Evolutionary conservation across 345 rosid species (phyloP), one percentile per base, ranked within the genome.

Genomic region (Arabidopsis arenosa): DNA sequence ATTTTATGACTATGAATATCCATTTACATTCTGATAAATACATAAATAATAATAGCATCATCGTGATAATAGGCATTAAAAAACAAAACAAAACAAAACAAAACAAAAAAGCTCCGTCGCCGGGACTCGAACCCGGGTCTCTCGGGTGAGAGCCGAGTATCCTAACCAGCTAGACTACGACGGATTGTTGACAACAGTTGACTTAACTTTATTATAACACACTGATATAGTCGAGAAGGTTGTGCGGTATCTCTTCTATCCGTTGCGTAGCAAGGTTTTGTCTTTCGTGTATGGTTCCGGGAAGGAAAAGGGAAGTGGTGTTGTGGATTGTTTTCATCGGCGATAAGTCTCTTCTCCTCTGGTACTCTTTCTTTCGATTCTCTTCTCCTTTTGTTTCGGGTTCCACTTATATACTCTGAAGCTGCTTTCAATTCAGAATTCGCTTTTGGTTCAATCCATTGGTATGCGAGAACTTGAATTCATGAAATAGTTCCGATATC

Each of bases 81-180:
- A 53, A 26, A 9, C 3, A 26, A 70, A n/a, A n/a, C n/a, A n/a
- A n/a, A n/a, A n/a, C n/a, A n/a, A n/a, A 2, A 9, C 5, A 5
- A n/a, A 35, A 1, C 0, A 8, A 64, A 73, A n/a, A 39, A 10
- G 0, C 88, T 87, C 89, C 87, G 84, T 84, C 85, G 89, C 87
- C 86, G 86, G 88, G 88, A 88, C 65, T 85, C 55, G 84, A 87
- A 90, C 87, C 86, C 85, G 86, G 83, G 87, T 83, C 89, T 78
- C 80, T 85, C 85, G 83, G 85, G 85, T 83, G 96, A 86, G 86
- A 88, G 91, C 90, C 90, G 83, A 87, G 83, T 87, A 88, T 84
- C 91, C 90, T 85, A 77, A 85, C 90, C 90, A 69, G 33, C 93
- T 83, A 80, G 83, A 80, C 83, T 80, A 80, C 83, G 72, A 69